Evolutionary conservation across 495 filamentous ascomycete species (phyloP).

Genomic region (Xylaria acuta): DNA sequence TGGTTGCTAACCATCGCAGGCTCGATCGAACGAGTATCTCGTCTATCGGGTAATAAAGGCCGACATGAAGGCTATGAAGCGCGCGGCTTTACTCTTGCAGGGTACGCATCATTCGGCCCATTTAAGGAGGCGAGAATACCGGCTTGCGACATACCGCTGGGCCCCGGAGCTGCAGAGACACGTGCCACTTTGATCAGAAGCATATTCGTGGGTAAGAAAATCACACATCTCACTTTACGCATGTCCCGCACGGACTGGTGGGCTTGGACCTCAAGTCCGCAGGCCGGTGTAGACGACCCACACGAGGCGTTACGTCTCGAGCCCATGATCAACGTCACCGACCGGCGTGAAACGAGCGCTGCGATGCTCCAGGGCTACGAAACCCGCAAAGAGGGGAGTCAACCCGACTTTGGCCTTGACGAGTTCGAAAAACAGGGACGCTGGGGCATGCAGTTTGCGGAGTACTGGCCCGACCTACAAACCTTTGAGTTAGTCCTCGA

Average conservation of each 20-base stretch:
- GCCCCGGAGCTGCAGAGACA: constrained; percentile 11
- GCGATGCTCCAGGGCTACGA: constrained; percentile 37
- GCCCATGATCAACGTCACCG: constrained; percentile 40
- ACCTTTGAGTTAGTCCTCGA: constrained; percentile 37
- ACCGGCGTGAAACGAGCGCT: constrained; percentile 15
- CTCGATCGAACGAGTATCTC: constrained; percentile 37
- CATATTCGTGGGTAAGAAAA: constrained; percentile 34
- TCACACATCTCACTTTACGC: constrained; percentile 37
- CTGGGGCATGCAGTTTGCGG: constrained; percentile 35
- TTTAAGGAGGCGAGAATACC: constrained; percentile 8
- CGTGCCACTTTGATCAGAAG: constrained; percentile 24
- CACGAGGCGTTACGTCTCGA: constrained; percentile 35
- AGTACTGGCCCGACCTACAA: constrained; percentile 38
- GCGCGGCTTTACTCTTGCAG: constrained; percentile 24
- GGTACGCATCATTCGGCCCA: constrained; percentile 30
- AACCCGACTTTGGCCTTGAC: constrained; percentile 37
- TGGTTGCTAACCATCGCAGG: constrained; percentile 18
- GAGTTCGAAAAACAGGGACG: constrained; percentile 36
- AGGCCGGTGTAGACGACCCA: background rate
- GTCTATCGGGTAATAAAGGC: constrained; percentile 33
- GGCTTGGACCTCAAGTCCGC: constrained; percentile 30
- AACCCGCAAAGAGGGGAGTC: constrained; percentile 31
- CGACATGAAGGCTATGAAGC: constrained; percentile 33
- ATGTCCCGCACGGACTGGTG: constrained; percentile 42
- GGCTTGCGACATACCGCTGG: background rate